phyloP scores from a whole-genome alignment of 1,284 basidiomycete genomes.

The Agroathelia rolfsii region DNA sequence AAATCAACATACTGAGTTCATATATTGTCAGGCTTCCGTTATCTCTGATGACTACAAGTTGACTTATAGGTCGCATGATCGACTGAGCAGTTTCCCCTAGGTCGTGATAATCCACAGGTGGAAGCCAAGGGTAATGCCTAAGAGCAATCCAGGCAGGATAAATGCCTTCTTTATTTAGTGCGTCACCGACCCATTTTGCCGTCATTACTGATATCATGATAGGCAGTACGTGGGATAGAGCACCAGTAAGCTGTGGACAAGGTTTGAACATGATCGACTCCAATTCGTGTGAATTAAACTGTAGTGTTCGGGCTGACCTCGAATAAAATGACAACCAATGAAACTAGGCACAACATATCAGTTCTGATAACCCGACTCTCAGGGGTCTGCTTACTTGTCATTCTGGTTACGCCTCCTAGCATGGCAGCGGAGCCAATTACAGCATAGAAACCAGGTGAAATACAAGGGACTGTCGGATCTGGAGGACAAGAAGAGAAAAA shows the following conservation, averaged over 20 bases:
- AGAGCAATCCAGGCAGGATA: slow-evolving; percentile 68
- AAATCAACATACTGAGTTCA: slow-evolving; percentile 32
- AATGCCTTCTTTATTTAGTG: slow-evolving; percentile 63
- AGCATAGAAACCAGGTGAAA: slow-evolving; percentile 76
- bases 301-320: slow-evolving; percentile 32
- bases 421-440: slow-evolving; percentile 79
- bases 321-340: slow-evolving; percentile 65
- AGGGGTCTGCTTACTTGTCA: slow-evolving; percentile 56
- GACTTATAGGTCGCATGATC: slow-evolving; percentile 47
- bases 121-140: slow-evolving; percentile 65
- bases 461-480: slow-evolving; percentile 55
- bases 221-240: slow-evolving; percentile 66
- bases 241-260: slow-evolving; percentile 57
- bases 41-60: slow-evolving; percentile 44
- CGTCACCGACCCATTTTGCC: slow-evolving; percentile 68
- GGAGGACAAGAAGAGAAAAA: slow-evolving; percentile 62
- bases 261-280: slow-evolving; percentile 8
- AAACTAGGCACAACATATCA: slow-evolving; percentile 43
- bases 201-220: slow-evolving; percentile 74
- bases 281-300: slow-evolving; percentile 4
- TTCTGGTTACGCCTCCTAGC: slow-evolving; percentile 72
- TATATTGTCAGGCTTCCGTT: slow-evolving; percentile 32
- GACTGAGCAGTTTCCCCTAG: slow-evolving; percentile 50
- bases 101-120: slow-evolving; percentile 60
- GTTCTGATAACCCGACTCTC: no score